Percentiles rank a stretch among this genome's conserved stretches.
Conservation (phyloP, 805 yeast species). For the Ogataea sp. region DNA sequence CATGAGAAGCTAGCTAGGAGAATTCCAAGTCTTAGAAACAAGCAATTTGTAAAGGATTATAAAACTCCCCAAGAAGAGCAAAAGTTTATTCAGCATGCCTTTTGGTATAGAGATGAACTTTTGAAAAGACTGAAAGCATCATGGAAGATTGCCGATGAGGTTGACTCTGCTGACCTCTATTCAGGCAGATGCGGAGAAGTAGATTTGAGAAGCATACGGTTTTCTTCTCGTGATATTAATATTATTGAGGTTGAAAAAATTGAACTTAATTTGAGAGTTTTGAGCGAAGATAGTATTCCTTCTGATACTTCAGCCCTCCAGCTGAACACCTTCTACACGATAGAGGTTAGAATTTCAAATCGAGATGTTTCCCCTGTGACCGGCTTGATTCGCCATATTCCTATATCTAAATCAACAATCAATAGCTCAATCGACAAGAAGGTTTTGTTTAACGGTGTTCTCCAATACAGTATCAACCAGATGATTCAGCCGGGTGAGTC, state of each 20-base stretch:
- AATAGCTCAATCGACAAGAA: constrained; percentile 38
- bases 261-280: constrained; percentile 29
- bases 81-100: constrained; percentile 46
- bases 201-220: constrained; percentile 58
- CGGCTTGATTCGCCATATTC: constrained; percentile 60
- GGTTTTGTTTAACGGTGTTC: constrained; percentile 63
- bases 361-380: constrained; percentile 30
- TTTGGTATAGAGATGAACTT: constrained; percentile 75
- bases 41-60: constrained; percentile 60
- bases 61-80: constrained; percentile 50
- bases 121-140: constrained; percentile 50
- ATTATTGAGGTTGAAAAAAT: constrained; percentile 43
- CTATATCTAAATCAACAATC: constrained; percentile 24
- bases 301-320: constrained; percentile 23
- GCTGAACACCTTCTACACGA: constrained; percentile 41
- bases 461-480: constrained; percentile 45
- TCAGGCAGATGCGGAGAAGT: constrained; percentile 43
- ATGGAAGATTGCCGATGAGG: constrained; percentile 43
- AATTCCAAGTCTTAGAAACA: constrained; percentile 64
- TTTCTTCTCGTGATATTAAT: constrained; percentile 53
- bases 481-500: constrained; percentile 35
- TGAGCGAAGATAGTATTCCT: constrained; percentile 7
- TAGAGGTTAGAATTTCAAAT: constrained; percentile 45
- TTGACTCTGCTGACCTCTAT: not conserved
- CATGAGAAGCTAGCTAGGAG: constrained; percentile 36